Base-by-base conservation (phyloP, 2,329 filamentous ascomycete genomes). In the Ascosphaera acerosa region DNA sequence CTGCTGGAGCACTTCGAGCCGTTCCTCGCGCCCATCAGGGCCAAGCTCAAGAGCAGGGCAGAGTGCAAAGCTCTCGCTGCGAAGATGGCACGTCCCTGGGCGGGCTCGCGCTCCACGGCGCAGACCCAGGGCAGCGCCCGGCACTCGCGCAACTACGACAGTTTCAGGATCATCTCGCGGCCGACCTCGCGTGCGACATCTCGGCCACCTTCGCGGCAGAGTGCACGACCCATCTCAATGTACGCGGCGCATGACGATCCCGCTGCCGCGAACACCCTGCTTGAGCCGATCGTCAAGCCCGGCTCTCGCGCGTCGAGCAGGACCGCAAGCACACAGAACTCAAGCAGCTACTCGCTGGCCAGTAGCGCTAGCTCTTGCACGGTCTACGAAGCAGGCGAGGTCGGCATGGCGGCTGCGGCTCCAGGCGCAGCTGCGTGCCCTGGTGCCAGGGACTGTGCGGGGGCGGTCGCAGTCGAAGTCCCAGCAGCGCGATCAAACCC, bases 1-100 rank as follows among this genome's bases (percentile, higher is more conserved):
- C 70, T 97, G 27, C 80, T 90, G 58, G 62, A 61, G 40, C 77
- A 91, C 51, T 64, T 94, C 25, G 80, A 92, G 42, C 66, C 66
- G 26, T 94, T 94, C 62, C 66, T 97, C 28, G 70, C 70, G 19
- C 84, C 84, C 17, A 76, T 94, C 46, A 76, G 82, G 37, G 32
- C 31, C n/a, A 32, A 30, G 4, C 32, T 40, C 10, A 15, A 33
- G 14, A 14, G 33, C 6, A 32, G 37, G 27, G 27, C 27, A 4
- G 27, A 29, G 4, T 17, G 12, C 12, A 29, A 42, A 61, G 28
- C 51, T 66, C 41, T 47, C 57, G 14, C 58, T 62, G 37, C 49
- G 56, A 58, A 35, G 46, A 48, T 17, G 50, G 36, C 38, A 23
- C 33, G 37, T 14, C 35, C 36, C 2, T 19, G 12, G 3, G 23